Conservation (phyloP, 352 stramenopile species). For the Bremia lactucae region DNA sequence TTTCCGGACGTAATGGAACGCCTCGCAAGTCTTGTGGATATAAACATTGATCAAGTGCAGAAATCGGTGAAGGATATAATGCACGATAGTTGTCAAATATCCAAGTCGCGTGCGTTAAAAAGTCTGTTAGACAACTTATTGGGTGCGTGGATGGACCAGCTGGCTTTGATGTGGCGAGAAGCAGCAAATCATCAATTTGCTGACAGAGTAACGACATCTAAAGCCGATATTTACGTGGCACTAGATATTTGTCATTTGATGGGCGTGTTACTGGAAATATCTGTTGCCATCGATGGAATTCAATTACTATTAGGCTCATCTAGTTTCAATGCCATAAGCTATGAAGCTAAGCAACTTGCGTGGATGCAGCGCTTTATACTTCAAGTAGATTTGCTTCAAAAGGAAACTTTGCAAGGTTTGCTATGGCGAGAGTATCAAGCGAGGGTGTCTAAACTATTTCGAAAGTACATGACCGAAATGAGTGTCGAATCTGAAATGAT, state of each 20-base stretch:
- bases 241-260: slow-evolving; percentile 41
- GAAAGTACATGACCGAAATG: slow-evolving; percentile 33
- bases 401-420: slow-evolving; percentile 2
- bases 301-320: slow-evolving; percentile 27
- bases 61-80: slow-evolving; percentile 24
- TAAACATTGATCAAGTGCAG: slow-evolving; percentile 15
- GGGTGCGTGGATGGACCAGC: slow-evolving; percentile 29
- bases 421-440: slow-evolving; percentile 7
- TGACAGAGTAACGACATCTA: neutral
- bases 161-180: slow-evolving; percentile 7
- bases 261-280: slow-evolving; percentile 23
- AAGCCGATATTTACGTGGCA: slow-evolving; percentile 27
- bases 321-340: slow-evolving; percentile 18
- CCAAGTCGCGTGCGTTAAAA: slow-evolving; percentile 22
- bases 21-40: slow-evolving; percentile 14
- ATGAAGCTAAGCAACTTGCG: slow-evolving; percentile 26
- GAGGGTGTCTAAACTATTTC: slow-evolving; percentile 23
- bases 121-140: slow-evolving; percentile 23
- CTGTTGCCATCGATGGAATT: slow-evolving; percentile 26
- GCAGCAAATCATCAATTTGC: neutral
- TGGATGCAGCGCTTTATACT: slow-evolving; percentile 42
- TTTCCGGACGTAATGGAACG: slow-evolving; percentile 25
- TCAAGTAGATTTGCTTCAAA: slow-evolving; percentile 21
- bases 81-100: slow-evolving; percentile 18
- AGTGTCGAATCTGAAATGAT: slow-evolving; percentile 23